A percentile compares a stretch with the other conserved stretches of the same genome.
Conservation (phyloP, 2,329 filamentous ascomycete species). For the Ophiobolus disseminans region DNA sequence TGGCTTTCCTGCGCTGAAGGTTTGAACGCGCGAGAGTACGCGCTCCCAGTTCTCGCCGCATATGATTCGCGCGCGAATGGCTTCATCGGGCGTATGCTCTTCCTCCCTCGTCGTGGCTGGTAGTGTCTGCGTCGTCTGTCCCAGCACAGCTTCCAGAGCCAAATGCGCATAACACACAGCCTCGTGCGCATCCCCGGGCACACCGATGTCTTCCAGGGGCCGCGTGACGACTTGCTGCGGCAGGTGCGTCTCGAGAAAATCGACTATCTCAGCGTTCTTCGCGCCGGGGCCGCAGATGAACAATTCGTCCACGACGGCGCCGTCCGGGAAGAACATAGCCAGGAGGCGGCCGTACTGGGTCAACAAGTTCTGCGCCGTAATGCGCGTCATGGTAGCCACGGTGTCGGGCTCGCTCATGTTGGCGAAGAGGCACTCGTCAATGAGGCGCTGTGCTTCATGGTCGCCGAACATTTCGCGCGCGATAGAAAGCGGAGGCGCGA, state of each 20-base stretch:
- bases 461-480: slow-evolving; percentile 67
- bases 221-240: slow-evolving; percentile 57
- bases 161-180: slow-evolving; percentile 67
- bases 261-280: slow-evolving; percentile 64
- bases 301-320: slow-evolving; percentile 60
- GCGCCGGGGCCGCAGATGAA: slow-evolving; percentile 68
- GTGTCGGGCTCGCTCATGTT: slow-evolving; percentile 60
- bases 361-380: slow-evolving; percentile 66
- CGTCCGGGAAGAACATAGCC: slow-evolving; percentile 35
- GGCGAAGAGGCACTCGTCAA: slow-evolving; percentile 55
- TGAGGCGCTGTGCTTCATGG: slow-evolving; percentile 61
- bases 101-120: background rate
- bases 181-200: slow-evolving; percentile 66
- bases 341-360: slow-evolving; percentile 59
- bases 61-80: slow-evolving; percentile 13
- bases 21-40: slow-evolving; percentile 11
- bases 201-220: slow-evolving; percentile 65
- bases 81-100: background rate
- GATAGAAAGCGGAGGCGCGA: slow-evolving; percentile 63
- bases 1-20: slow-evolving; percentile 20
- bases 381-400: slow-evolving; percentile 65
- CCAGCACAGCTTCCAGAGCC: slow-evolving; percentile 61
- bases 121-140: slow-evolving; percentile 5
- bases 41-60: slow-evolving; percentile 24
- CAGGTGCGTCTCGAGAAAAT: slow-evolving; percentile 59